Conservation (phyloP, 2,329 filamentous ascomycete genomes). For the Fusarium ambrosium region DNA sequence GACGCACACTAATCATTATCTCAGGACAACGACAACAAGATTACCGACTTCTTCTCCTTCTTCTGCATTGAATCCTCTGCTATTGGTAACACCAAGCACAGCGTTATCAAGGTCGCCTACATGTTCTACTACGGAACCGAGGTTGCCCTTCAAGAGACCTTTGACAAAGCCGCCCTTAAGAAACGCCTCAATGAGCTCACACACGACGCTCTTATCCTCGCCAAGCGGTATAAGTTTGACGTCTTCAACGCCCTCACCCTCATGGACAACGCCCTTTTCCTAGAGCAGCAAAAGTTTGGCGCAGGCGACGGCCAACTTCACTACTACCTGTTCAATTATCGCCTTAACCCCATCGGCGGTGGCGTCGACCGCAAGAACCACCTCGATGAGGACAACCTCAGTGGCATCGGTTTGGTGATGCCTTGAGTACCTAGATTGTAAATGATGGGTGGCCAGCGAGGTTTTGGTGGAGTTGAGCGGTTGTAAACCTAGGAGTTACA, state of each 20-base stretch:
- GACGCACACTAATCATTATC: not conserved
- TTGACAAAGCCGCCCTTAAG: constrained; percentile 74
- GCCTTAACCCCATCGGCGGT: constrained; percentile 85
- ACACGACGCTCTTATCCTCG: constrained; percentile 87
- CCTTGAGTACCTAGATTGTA: constrained; percentile 43
- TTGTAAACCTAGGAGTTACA: not conserved
- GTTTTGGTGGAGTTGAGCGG: constrained; percentile 10
- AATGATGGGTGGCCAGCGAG: not conserved
- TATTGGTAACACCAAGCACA: constrained; percentile 84
- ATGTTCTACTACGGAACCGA: constrained; percentile 97
- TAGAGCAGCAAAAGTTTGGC: constrained; percentile 94
- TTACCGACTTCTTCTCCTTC: constrained; percentile 98
- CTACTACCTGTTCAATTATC: constrained; percentile 98
- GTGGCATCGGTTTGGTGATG: constrained; percentile 93
- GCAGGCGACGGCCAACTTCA: constrained; percentile 94
- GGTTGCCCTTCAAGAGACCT: constrained; percentile 73
- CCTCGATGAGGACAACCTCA: constrained; percentile 81
- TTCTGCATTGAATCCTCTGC: constrained; percentile 95
- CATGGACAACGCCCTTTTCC: constrained; percentile 93
- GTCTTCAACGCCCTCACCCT: constrained; percentile 97
- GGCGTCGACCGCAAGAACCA: constrained; percentile 85
- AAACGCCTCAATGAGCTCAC: constrained; percentile 84
- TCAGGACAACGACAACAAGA: constrained; percentile 75
- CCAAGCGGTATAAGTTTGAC: constrained; percentile 88
- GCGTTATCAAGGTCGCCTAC: constrained; percentile 89